Evolutionary conservation across 192 early-diverging fungal species (phyloP).

Genomic region (Umbelopsis sp.): DNA sequence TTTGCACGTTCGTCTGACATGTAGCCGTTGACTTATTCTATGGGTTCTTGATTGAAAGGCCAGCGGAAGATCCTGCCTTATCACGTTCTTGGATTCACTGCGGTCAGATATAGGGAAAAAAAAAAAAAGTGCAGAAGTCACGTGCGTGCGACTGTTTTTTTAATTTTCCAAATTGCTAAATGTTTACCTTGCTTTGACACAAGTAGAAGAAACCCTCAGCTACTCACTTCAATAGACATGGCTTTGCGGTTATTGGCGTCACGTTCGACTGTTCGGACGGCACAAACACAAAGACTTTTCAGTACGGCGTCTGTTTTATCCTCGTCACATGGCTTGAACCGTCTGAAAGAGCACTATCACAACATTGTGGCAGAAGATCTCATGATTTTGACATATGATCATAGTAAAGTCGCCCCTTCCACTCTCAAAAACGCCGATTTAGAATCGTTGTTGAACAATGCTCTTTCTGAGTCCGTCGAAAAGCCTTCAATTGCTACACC

Average conservation of each 20-base stretch:
- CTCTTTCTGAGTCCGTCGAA: background rate
- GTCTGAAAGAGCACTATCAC: constrained; percentile 56
- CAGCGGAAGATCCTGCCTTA: no score
- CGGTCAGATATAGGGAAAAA: background rate
- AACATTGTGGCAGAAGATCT: constrained; percentile 53
- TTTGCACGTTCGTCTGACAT: constrained; percentile 40
- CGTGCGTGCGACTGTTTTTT: background rate
- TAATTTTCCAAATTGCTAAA: background rate
- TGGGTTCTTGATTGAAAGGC: no score
- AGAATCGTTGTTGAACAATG: constrained; percentile 32
- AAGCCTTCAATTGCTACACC: background rate
- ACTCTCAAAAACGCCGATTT: constrained; percentile 37
- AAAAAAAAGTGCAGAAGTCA: background rate
- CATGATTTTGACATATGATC: constrained; percentile 58
- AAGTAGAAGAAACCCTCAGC: background rate
- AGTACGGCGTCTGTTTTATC: background rate
- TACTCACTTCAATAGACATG: background rate
- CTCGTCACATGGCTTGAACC: constrained; percentile 37
- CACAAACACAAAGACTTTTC: constrained; percentile 13
- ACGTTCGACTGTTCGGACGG: background rate
- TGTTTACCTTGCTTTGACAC: constrained; percentile 6
- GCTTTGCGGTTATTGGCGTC: background rate
- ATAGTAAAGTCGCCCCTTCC: constrained; percentile 39
- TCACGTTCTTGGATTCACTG: background rate
- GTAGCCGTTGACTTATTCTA: background rate